A percentile compares a stretch with the other conserved stretches of the same genome.
These are phyloP conservation scores for Coemansia sp. DNA, from an alignment of 192 early-diverging fungal genomes.

Conservation along the genomic window DNA sequence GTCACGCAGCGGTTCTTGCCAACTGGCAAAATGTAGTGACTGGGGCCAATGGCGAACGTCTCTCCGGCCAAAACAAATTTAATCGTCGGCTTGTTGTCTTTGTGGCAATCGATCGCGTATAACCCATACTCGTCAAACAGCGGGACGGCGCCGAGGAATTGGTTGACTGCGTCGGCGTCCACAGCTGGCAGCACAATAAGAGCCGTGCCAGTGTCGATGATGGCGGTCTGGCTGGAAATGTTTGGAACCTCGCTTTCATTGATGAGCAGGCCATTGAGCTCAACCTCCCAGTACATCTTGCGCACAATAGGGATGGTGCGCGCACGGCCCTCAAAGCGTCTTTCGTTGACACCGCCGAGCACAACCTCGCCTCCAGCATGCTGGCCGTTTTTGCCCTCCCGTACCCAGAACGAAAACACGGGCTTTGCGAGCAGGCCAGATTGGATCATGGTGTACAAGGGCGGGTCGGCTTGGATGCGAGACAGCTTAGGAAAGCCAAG, in stretches of 20 bases:
- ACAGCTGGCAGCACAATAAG: conserved; percentile 49
- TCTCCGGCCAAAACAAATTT: conserved; percentile 37
- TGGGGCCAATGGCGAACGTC: conserved; percentile 37
- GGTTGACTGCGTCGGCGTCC: conserved; percentile 45
- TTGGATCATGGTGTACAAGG: conserved; percentile 36
- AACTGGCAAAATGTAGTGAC: conserved; percentile 40
- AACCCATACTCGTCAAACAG: conserved; percentile 35
- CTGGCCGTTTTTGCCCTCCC: conserved; percentile 36
- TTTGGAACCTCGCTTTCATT: conserved; percentile 22
- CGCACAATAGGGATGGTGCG: conserved; percentile 53
- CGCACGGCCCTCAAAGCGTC: conserved; percentile 39
- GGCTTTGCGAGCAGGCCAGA: conserved; percentile 37
- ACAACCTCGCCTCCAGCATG: conserved; percentile 49
- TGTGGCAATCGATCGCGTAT: conserved; percentile 43
- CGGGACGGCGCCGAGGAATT: conserved; percentile 42
- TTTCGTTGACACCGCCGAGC: conserved; percentile 36
- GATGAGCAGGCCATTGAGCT: conserved; percentile 44
- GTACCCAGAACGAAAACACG: conserved; percentile 46
- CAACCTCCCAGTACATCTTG: conserved; percentile 57
- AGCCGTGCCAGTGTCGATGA: conserved; percentile 61
- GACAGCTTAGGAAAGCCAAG: conserved; percentile 54
- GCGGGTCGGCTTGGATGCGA: conserved; percentile 44
- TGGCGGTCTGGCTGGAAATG: conserved; percentile 44
- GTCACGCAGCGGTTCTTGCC: conserved; percentile 38
- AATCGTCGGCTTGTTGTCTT: conserved; percentile 34